Evolutionary conservation across 345 rosid genomes (phyloP).

Genomic region (Hibiscus syriacus): DNA sequence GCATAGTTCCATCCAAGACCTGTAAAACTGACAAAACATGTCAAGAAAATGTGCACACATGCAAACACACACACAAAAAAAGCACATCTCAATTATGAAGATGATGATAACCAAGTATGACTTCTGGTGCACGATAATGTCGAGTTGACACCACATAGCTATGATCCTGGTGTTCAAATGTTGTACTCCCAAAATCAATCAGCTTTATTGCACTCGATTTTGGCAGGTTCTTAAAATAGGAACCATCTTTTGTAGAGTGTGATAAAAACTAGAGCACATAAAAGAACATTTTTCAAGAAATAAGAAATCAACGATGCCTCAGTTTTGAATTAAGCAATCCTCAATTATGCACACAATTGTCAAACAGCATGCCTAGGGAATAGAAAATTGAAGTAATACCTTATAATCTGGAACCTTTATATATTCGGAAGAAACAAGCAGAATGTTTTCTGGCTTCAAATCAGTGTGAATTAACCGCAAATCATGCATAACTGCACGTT

Average conservation of each 20-base stretch:
- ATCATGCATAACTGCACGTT: conserved; percentile 65
- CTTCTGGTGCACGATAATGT: conserved; percentile 85
- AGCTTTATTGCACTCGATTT: conserved; percentile 71
- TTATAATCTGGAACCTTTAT: conserved; percentile 70
- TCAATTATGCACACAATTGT: not conserved
- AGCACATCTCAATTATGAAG: not conserved
- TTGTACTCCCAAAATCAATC: conserved; percentile 83
- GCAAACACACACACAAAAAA: not conserved
- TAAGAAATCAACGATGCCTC: not conserved
- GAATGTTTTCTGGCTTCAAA: conserved; percentile 82
- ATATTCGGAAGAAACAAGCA: conserved; percentile 65
- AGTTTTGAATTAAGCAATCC: not conserved
- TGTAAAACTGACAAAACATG: conserved; percentile 13
- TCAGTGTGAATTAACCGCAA: conserved; percentile 71
- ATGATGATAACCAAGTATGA: conserved; percentile 50
- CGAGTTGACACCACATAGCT: conserved; percentile 72
- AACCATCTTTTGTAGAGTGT: conserved; percentile 59
- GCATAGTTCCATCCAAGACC: conserved; percentile 87
- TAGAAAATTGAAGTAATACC: conserved; percentile 21
- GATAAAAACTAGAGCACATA: conserved; percentile 41
- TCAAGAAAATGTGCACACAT: not conserved
- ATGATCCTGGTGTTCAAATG: conserved; percentile 78
- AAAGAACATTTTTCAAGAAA: not conserved
- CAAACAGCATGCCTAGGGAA: not conserved
- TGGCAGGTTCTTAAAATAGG: conserved; percentile 67